A percentile compares a stretch with the other conserved stretches of the same genome.
These are phyloP conservation scores for Lachnellula hyalina DNA, from an alignment of 2,329 filamentous ascomycete genomes.

Conservation along the genomic window DNA sequence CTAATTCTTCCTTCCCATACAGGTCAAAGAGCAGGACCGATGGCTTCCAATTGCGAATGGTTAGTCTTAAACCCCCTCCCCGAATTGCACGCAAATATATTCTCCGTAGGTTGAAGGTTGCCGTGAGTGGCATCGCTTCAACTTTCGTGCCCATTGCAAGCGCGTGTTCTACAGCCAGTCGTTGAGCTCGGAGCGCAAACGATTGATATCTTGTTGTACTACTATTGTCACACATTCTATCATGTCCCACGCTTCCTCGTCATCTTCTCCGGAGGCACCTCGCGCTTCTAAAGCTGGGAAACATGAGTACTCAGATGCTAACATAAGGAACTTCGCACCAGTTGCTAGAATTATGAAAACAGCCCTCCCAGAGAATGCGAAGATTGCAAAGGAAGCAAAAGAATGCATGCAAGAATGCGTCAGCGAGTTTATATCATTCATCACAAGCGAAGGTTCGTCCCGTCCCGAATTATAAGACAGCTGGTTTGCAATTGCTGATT, in stretches of 20 bases:
- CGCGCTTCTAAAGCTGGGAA: constrained; percentile 38
- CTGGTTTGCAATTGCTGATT: constrained; percentile 15
- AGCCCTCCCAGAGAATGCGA: constrained; percentile 93
- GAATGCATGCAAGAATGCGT: constrained; percentile 99
- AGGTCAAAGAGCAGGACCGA: constrained; percentile 53
- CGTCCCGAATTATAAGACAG: constrained; percentile 4
- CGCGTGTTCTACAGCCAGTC: constrained; percentile 29
- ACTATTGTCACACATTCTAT: constrained; percentile 31
- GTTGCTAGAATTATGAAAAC: constrained; percentile 99
- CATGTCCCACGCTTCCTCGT: constrained; percentile 57
- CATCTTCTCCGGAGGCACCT: constrained; percentile 43
- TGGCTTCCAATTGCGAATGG: constrained; percentile 99
- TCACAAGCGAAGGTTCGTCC: constrained; percentile 89
- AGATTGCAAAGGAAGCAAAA: constrained; percentile 98
- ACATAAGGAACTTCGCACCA: constrained; percentile 90
- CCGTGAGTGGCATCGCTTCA: constrained; percentile 45
- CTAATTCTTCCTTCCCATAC: neutral
- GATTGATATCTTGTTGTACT: constrained; percentile 26
- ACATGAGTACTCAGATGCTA: constrained; percentile 62
- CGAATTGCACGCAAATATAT: constrained; percentile 44
- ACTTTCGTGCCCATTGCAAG: constrained; percentile 39
- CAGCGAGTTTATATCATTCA: constrained; percentile 99
- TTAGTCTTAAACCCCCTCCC: constrained; percentile 56
- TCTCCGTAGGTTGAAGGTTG: constrained; percentile 25
- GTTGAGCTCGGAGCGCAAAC: constrained; percentile 28